Evolutionary conservation across 495 filamentous ascomycete genomes (phyloP).

Genomic region (Chaetomium cochliodes): DNA sequence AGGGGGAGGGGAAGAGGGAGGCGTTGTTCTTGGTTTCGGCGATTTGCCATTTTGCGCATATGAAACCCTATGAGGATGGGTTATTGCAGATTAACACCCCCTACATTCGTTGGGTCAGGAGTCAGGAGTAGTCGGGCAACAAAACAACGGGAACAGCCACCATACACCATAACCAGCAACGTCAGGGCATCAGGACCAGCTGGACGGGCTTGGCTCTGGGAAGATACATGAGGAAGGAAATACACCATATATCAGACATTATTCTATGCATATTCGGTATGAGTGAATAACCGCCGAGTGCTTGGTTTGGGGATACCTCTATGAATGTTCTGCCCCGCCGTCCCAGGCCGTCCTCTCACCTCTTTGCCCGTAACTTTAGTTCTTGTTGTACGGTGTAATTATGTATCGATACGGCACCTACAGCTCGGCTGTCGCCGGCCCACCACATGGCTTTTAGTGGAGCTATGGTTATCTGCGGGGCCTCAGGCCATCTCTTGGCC

Average conservation of each 20-base stretch:
- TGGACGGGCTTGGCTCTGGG: background rate
- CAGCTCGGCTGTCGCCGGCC: background rate
- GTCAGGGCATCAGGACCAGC: background rate
- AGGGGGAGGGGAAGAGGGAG: background rate
- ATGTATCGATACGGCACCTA: background rate
- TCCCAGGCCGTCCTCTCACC: too few relatives aligned
- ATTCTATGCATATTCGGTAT: too few relatives aligned
- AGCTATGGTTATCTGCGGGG: background rate
- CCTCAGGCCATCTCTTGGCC: background rate
- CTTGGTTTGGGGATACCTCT: too few relatives aligned
- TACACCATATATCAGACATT: too few relatives aligned
- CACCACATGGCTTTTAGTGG: background rate
- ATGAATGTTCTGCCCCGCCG: too few relatives aligned
- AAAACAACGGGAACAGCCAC: background rate
- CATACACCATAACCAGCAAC: background rate
- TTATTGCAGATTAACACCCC: background rate
- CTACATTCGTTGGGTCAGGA: background rate
- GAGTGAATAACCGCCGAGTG: too few relatives aligned
- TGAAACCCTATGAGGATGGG: background rate
- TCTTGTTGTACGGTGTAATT: too few relatives aligned
- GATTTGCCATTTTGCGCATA: background rate
- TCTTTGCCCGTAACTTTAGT: too few relatives aligned
- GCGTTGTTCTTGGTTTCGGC: background rate
- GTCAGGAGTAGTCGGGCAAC: slow-evolving; percentile 4
- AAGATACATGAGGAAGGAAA: too few relatives aligned